These are phyloP conservation scores for Heterobasidion irregulare DNA, from an alignment of 1,284 basidiomycete genomes.

Conservation along the genomic window DNA sequence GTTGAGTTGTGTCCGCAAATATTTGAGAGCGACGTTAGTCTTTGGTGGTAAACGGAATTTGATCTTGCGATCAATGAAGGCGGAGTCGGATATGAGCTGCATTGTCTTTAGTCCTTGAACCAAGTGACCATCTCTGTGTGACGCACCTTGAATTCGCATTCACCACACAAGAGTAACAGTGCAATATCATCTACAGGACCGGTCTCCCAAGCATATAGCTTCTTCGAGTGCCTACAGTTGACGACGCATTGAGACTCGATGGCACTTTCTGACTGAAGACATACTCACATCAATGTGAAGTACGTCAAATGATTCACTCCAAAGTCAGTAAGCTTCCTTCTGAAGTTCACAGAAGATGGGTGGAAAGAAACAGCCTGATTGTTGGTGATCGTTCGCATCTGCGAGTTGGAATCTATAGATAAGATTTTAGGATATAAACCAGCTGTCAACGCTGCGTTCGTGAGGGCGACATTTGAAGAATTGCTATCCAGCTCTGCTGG, in stretches of 20 bases:
- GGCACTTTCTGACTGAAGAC: constrained; percentile 8
- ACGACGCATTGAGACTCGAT: constrained; percentile 5
- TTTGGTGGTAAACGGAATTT: constrained; percentile 68
- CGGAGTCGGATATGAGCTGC: constrained; percentile 64
- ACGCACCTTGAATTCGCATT: constrained; percentile 81
- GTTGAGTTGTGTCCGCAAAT: constrained; percentile 63
- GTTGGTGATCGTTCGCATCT: constrained; percentile 83
- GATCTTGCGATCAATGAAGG: constrained; percentile 84
- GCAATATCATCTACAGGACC: constrained; percentile 84
- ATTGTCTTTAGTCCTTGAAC: neutral
- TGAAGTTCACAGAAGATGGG: constrained; percentile 88
- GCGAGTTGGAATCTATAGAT: constrained; percentile 50
- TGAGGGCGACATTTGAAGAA: constrained; percentile 51
- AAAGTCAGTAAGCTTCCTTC: constrained; percentile 58
- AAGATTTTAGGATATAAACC: constrained; percentile 94
- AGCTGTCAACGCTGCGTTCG: constrained; percentile 81
- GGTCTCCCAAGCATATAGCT: constrained; percentile 96
- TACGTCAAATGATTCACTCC: constrained; percentile 73
- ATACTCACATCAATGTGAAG: constrained; percentile 80
- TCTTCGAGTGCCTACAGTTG: constrained; percentile 76
- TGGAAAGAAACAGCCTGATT: constrained; percentile 83
- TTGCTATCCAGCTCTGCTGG: constrained; percentile 72
- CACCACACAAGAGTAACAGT: constrained; percentile 84
- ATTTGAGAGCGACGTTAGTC: constrained; percentile 74
- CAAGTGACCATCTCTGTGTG: neutral